phyloP scores from a whole-genome alignment of 2,329 filamentous ascomycete genomes.

The Clonostachys solani region DNA sequence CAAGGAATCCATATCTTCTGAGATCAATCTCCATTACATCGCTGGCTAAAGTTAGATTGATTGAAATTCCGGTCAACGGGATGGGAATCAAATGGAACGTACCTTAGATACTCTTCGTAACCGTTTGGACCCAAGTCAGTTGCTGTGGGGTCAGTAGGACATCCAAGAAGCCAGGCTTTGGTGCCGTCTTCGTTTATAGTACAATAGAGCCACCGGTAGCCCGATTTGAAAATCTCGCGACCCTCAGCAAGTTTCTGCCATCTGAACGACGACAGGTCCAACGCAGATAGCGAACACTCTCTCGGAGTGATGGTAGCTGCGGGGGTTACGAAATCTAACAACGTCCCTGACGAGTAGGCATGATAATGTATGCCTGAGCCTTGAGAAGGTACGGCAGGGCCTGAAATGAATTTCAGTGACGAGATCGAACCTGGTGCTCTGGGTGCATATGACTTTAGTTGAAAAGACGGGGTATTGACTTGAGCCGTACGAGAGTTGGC shows the following conservation, averaged over 20 bases:
- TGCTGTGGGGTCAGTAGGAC: conserved; percentile 66
- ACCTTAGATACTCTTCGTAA: conserved; percentile 82
- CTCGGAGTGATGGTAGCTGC: conserved; percentile 80
- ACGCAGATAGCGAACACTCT: conserved; percentile 84
- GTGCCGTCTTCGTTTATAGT: conserved; percentile 93
- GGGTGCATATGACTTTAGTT: conserved; percentile 70
- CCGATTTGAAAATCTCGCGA: conserved; percentile 83
- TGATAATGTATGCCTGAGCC: conserved; percentile 93
- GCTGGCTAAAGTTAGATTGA: conserved; percentile 25
- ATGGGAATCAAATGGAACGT: conserved; percentile 4
- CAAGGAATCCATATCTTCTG: conserved; percentile 83
- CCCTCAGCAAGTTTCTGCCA: conserved; percentile 97
- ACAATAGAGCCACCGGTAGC: conserved; percentile 98
- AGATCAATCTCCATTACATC: conserved; percentile 94
- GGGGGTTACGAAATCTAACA: conserved; percentile 92
- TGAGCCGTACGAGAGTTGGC: conserved; percentile 65
- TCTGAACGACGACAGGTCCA: conserved; percentile 80
- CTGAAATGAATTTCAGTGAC: conserved; percentile 78
- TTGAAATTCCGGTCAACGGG: too few relatives aligned
- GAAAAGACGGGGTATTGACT: conserved; percentile 62
- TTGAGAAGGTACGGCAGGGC: conserved; percentile 80
- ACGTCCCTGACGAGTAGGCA: conserved; percentile 84
- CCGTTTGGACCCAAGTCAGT: conserved; percentile 64
- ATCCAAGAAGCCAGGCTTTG: conserved; percentile 95
- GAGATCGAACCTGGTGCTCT: conserved; percentile 87